These are phyloP conservation scores for Aulographum hederae DNA, from an alignment of 2,329 filamentous ascomycete genomes.

Conservation along the genomic window DNA sequence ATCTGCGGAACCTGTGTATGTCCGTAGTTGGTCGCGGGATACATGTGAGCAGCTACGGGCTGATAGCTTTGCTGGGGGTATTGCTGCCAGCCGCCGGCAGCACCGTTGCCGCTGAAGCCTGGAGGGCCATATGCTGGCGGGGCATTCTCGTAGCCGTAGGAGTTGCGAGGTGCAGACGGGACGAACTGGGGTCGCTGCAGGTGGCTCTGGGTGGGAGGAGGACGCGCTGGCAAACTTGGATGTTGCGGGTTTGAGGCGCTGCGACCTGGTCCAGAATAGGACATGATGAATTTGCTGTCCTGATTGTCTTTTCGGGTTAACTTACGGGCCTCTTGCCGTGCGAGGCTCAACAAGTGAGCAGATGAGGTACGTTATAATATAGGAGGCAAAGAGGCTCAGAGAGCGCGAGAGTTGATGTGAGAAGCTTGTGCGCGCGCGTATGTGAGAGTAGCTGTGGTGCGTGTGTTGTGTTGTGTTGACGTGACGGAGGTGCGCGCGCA, in stretches of 20 bases:
- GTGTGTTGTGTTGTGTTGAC: too few relatives aligned
- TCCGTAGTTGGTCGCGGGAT: conserved; percentile 1
- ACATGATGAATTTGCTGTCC: conserved; percentile 40
- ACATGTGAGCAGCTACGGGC: conserved; percentile 8
- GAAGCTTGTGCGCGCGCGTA: too few relatives aligned
- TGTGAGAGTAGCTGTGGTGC: too few relatives aligned
- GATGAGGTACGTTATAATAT: too few relatives aligned
- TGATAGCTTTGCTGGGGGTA: conserved; percentile 12
- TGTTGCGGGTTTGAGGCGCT: conserved; percentile 21
- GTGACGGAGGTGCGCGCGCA: too few relatives aligned
- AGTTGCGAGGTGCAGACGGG: conserved; percentile 25
- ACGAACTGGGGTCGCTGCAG: conserved; percentile 36
- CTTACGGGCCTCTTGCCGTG: too few relatives aligned
- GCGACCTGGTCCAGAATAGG: conserved; percentile 67
- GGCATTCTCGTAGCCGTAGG: conserved; percentile 20
- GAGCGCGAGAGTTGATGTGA: too few relatives aligned
- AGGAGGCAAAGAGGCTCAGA: too few relatives aligned
- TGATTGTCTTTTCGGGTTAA: too few relatives aligned
- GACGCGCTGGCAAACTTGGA: conserved; percentile 23
- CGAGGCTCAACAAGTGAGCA: too few relatives aligned
- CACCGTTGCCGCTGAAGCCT: conserved; percentile 34
- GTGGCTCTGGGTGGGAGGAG: conserved; percentile 60
- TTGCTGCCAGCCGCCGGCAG: conserved; percentile 16
- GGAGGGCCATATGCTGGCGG: conserved; percentile 13
- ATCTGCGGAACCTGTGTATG: conserved; percentile 41